Evolutionary conservation across 192 early-diverging fungal genomes (phyloP).

Genomic region (Radiomyces spectabilis): DNA sequence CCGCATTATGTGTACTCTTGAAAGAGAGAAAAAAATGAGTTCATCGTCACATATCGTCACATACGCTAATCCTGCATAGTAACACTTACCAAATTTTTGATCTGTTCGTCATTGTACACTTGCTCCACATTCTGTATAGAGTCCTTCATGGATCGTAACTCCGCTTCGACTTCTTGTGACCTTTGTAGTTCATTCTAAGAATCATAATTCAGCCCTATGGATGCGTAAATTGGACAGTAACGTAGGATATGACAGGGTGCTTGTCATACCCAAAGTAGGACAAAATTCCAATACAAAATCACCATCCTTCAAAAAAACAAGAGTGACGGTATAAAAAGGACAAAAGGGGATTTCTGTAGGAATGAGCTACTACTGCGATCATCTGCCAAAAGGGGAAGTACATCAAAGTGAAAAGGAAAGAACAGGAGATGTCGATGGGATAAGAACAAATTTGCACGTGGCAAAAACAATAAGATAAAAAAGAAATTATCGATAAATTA

Average conservation of each 20-base stretch:
- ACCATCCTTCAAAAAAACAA: background rate
- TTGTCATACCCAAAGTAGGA: background rate
- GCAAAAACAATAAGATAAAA: too few relatives aligned
- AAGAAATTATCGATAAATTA: too few relatives aligned
- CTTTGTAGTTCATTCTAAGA: slow-evolving; percentile 9
- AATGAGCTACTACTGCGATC: too few relatives aligned
- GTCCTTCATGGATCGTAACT: slow-evolving; percentile 12
- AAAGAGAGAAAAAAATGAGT: background rate
- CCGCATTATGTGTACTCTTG: background rate
- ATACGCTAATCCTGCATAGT: background rate
- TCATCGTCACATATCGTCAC: background rate
- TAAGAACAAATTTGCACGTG: too few relatives aligned
- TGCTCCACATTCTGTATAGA: slow-evolving; percentile 8
- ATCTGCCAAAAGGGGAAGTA: too few relatives aligned
- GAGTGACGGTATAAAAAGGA: background rate
- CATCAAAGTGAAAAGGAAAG: too few relatives aligned
- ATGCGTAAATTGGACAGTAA: background rate
- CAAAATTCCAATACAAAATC: background rate
- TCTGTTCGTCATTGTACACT: slow-evolving; percentile 8
- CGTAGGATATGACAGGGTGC: background rate
- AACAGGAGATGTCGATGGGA: too few relatives aligned
- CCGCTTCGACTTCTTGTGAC: slow-evolving; percentile 14
- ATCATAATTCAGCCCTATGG: background rate
- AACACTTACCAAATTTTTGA: slow-evolving; percentile 8
- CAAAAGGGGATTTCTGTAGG: background rate